phyloP scores from a whole-genome alignment of 139 green algal genomes.

The Chlorella sp. region DNA sequence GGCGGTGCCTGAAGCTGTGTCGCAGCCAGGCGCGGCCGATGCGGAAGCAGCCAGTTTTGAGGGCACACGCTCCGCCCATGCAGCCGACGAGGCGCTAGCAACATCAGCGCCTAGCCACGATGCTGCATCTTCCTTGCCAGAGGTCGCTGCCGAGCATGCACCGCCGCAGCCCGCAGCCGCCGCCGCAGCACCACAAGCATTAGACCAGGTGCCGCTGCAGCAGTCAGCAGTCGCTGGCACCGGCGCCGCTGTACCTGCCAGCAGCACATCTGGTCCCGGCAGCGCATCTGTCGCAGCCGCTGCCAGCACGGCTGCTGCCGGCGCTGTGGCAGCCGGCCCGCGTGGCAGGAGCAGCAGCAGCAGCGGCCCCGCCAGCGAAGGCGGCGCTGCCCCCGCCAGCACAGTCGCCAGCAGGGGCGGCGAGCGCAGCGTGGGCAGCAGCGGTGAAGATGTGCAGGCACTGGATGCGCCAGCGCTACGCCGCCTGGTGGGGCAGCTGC shows the following conservation, averaged over 20 bases:
- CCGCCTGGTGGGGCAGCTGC: constrained; percentile 46
- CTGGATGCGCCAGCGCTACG: constrained; percentile 2
- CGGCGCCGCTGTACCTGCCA: neutral
- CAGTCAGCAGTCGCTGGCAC: neutral
- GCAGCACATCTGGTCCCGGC: neutral
- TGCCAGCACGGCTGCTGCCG: neutral
- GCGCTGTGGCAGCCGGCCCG: neutral
- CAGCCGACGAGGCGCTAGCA: neutral
- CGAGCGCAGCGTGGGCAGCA: neutral
- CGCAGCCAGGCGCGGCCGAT: neutral
- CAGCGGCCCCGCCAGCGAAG: neutral
- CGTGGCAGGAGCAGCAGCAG: neutral
- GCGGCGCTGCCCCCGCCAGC: neutral
- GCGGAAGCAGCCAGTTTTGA: neutral
- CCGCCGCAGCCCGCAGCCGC: neutral
- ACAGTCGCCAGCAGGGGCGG: neutral
- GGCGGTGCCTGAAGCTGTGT: neutral
- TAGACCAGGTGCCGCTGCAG: neutral
- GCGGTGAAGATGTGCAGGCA: neutral
- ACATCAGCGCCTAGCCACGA: neutral
- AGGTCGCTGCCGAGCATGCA: neutral
- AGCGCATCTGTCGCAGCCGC: neutral
- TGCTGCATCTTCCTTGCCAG: neutral
- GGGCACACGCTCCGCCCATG: too few relatives aligned
- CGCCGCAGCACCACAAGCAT: neutral